Conservation (phyloP, 306 rosid genomes). For the Medicago arabica region DNA sequence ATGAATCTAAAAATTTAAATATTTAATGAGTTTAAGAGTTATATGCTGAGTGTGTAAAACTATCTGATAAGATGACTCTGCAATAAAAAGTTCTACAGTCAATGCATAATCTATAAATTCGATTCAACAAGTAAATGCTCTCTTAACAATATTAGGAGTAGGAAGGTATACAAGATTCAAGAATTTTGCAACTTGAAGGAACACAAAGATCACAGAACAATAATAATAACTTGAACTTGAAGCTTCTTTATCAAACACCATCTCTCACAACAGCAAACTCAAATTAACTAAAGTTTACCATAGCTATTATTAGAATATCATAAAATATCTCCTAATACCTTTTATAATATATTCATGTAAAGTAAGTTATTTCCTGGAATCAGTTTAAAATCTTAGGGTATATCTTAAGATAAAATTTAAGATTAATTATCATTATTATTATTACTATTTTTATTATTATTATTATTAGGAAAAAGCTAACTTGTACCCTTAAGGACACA, state of each 20-base stretch:
- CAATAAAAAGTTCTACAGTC: not conserved
- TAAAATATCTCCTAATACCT: not conserved
- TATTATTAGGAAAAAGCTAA: too few relatives aligned
- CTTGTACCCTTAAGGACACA: too few relatives aligned
- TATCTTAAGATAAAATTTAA: not conserved
- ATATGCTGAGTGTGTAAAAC: not conserved
- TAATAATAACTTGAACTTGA: not conserved
- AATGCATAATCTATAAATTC: not conserved
- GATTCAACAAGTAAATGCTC: not conserved
- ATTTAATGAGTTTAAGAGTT: not conserved
- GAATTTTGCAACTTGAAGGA: conserved; percentile 7
- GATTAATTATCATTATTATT: too few relatives aligned
- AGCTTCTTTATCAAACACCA: conserved; percentile 14
- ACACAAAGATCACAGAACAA: conserved; percentile 9
- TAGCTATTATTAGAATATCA: not conserved
- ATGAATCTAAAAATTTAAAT: not conserved
- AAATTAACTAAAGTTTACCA: not conserved
- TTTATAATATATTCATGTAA: not conserved
- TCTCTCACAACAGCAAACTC: not conserved
- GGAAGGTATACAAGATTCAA: not conserved
- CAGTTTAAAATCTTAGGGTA: not conserved
- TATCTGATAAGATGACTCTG: not conserved
- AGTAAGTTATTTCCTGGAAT: not conserved
- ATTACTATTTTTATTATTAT: not conserved
- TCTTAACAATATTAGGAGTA: not conserved